Percentiles rank a stretch among this genome's conserved stretches.
Conservation (phyloP, 176 grass and related monocot genomes). For the Calamus simplicifolius region DNA sequence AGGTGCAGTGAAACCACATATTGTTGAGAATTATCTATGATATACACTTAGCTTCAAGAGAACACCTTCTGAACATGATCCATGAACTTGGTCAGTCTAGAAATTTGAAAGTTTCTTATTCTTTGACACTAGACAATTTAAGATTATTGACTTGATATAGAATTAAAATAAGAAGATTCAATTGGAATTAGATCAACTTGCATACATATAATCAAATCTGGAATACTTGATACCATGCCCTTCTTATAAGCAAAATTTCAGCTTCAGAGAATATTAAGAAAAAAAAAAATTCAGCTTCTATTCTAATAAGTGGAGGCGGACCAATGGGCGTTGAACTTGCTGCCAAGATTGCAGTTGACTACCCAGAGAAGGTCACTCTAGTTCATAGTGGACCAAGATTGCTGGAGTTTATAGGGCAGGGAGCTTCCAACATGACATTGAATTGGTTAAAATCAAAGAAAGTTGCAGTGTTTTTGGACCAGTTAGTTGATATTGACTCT, state of each 20-base stretch:
- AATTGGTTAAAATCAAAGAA: conserved; percentile 27
- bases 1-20: too few species aligned
- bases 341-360: conserved; percentile 25
- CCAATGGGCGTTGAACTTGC: conserved; percentile 38
- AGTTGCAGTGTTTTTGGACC: conserved; percentile 37
- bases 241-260: background rate
- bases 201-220: too few species aligned
- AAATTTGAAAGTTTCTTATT: too few species aligned
- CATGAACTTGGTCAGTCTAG: too few species aligned
- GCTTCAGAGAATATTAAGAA: conserved; percentile 40
- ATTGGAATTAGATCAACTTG: too few species aligned
- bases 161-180: too few species aligned
- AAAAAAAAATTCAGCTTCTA: conserved; percentile 24
- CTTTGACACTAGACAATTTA: too few species aligned
- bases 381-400: conserved; percentile 33
- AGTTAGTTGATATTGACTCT: conserved; percentile 28
- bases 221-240: too few species aligned
- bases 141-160: too few species aligned
- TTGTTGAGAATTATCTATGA: too few species aligned
- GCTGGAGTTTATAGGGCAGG: conserved; percentile 25
- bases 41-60: too few species aligned
- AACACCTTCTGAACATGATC: too few species aligned
- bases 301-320: conserved; percentile 32
- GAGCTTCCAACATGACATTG: conserved; percentile 25
- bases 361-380: conserved; percentile 33